Conservation (phyloP, 2,329 filamentous ascomycete genomes). For the Trichoderma endophyticum region DNA sequence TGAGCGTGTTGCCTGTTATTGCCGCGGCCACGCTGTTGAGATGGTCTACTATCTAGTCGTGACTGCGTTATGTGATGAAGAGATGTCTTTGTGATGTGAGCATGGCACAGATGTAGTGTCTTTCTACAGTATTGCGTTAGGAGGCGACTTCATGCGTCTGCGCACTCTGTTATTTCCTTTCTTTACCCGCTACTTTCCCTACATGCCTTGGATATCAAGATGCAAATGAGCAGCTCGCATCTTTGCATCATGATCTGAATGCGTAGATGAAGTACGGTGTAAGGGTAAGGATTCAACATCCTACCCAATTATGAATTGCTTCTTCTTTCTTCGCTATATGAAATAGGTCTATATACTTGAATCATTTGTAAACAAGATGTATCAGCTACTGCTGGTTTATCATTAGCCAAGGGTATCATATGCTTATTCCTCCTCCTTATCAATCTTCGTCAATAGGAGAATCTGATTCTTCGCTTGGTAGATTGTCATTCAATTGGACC, state of each 20-base stretch:
- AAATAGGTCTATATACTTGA: background rate
- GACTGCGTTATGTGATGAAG: too few species aligned
- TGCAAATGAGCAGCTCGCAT: background rate
- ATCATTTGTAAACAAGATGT: background rate
- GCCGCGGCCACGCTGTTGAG: conserved; percentile 50
- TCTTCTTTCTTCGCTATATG: background rate
- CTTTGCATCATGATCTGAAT: background rate
- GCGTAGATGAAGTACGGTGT: background rate
- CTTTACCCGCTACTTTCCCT: background rate
- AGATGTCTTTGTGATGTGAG: background rate
- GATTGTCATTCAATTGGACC: conserved; percentile 44
- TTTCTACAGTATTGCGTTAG: background rate
- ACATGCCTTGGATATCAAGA: background rate
- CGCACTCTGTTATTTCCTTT: background rate
- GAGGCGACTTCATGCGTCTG: too few species aligned
- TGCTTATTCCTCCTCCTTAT: background rate
- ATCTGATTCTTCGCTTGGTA: conserved; percentile 40
- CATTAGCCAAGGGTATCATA: background rate
- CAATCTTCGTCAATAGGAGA: background rate
- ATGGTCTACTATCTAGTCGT: conserved; percentile 36
- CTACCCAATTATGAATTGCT: background rate
- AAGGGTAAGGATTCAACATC: background rate
- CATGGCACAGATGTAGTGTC: background rate
- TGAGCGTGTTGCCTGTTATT: conserved; percentile 71
- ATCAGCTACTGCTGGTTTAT: background rate